phyloP scores from a whole-genome alignment of 495 filamentous ascomycete species.

The Hyaloscypha finlandica region DNA sequence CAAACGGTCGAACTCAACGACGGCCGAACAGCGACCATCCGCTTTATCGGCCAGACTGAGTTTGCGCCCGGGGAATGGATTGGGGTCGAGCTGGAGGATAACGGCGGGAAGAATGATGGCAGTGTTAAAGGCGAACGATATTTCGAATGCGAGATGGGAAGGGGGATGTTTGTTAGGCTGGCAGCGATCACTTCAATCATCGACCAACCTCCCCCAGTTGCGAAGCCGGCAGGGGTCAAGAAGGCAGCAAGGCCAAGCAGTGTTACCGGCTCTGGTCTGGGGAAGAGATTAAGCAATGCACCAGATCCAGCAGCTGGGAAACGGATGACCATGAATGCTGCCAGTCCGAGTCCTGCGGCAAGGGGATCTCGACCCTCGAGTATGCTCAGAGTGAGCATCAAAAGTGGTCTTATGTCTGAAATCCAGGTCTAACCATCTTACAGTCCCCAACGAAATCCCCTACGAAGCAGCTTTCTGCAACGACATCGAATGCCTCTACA shows the following conservation, averaged over 20 bases:
- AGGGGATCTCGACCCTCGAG: conserved; percentile 55
- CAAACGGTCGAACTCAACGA: conserved; percentile 71
- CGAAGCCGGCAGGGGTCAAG: conserved; percentile 37
- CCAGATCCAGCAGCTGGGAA: conserved; percentile 55
- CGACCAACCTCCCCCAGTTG: conserved; percentile 49
- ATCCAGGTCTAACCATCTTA: conserved; percentile 26
- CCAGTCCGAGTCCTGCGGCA: conserved; percentile 64
- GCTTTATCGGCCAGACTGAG: conserved; percentile 75
- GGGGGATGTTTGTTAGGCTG: conserved; percentile 88
- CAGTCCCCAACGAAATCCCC: conserved; percentile 80
- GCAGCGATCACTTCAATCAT: conserved; percentile 56
- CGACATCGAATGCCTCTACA: conserved; percentile 57
- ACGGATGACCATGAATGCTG: conserved; percentile 66
- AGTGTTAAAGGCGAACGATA: conserved; percentile 86
- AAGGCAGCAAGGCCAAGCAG: conserved; percentile 42
- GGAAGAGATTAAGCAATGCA: conserved; percentile 37
- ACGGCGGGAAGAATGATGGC: conserved; percentile 93
- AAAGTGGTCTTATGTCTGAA: background rate
- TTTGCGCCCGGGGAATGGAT: conserved; percentile 87
- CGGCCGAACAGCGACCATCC: conserved; percentile 73
- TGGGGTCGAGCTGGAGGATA: conserved; percentile 82
- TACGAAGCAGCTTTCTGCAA: conserved; percentile 69
- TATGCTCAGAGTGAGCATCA: conserved; percentile 54
- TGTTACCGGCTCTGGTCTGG: conserved; percentile 34
- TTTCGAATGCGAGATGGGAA: conserved; percentile 77